Evolutionary conservation across 148 eudicot species (phyloP).

Genomic region (Vaccinium macrocarpon): DNA sequence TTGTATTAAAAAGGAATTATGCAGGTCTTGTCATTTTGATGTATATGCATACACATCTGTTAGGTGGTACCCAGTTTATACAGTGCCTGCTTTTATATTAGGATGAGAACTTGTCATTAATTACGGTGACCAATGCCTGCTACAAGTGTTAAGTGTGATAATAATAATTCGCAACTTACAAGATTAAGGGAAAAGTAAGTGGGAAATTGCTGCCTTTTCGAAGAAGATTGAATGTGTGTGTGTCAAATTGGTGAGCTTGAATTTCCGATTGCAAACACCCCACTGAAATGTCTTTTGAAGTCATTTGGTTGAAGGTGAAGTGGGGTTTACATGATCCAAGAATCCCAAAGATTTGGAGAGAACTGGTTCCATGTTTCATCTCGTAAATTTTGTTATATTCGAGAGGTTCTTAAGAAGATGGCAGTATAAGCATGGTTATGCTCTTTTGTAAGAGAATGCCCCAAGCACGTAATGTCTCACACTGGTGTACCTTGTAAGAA

Average conservation of each 20-base stretch:
- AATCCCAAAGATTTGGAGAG: neutral
- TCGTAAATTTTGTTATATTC: neutral
- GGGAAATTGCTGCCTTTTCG: neutral
- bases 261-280: neutral
- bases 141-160: neutral
- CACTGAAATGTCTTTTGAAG: neutral
- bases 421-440: neutral
- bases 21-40: neutral
- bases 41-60: neutral
- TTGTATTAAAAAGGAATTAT: neutral
- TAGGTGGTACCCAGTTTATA: neutral
- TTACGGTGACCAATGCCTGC: no score
- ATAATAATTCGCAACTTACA: neutral
- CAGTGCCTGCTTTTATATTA: no score
- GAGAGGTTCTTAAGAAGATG: constrained; percentile 4
- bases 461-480: neutral
- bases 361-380: neutral
- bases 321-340: neutral
- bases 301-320: neutral
- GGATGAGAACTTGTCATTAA: neutral
- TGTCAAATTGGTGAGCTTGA: neutral
- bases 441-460: neutral
- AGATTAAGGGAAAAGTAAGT: neutral
- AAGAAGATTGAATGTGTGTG: neutral
- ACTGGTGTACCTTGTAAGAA: neutral